Conservation (phyloP, 2,329 filamentous ascomycete species). For the Immersiporthe knoxdaviesiana region DNA sequence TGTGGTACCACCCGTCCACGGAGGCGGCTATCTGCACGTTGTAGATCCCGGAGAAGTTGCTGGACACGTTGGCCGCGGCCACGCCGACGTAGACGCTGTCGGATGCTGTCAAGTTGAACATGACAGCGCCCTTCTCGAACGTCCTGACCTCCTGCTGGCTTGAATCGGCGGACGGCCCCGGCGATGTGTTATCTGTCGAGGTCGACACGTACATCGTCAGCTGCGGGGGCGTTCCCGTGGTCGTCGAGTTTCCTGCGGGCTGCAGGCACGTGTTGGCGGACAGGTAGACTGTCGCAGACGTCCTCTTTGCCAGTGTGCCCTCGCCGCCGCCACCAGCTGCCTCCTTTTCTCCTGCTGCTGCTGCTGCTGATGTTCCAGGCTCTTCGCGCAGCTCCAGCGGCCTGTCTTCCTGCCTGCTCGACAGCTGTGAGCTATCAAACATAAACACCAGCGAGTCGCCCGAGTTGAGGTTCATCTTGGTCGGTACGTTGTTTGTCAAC, state of each 20-base stretch:
- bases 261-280: conserved; percentile 86
- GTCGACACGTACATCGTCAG: conserved; percentile 78
- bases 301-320: conserved; percentile 31
- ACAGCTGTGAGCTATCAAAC: conserved; percentile 61
- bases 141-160: conserved; percentile 48
- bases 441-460: conserved; percentile 68
- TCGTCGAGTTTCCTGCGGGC: conserved; percentile 59
- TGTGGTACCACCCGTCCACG: conserved; percentile 76
- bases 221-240: conserved; percentile 63
- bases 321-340: conserved; percentile 30
- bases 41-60: conserved; percentile 67
- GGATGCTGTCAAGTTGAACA: conserved; percentile 62
- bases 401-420: conserved; percentile 40
- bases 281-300: conserved; percentile 66
- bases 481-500: conserved; percentile 67
- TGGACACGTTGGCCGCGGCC: conserved; percentile 67
- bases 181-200: conserved; percentile 63
- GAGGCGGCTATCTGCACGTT: conserved; percentile 83
- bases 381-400: conserved; percentile 25
- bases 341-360: conserved; percentile 24
- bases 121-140: conserved; percentile 72
- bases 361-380: background rate
- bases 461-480: conserved; percentile 60
- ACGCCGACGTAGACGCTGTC: conserved; percentile 78
- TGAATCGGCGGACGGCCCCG: conserved; percentile 62